Conservation (phyloP, 345 rosid species). For the Salix brachista region DNA sequence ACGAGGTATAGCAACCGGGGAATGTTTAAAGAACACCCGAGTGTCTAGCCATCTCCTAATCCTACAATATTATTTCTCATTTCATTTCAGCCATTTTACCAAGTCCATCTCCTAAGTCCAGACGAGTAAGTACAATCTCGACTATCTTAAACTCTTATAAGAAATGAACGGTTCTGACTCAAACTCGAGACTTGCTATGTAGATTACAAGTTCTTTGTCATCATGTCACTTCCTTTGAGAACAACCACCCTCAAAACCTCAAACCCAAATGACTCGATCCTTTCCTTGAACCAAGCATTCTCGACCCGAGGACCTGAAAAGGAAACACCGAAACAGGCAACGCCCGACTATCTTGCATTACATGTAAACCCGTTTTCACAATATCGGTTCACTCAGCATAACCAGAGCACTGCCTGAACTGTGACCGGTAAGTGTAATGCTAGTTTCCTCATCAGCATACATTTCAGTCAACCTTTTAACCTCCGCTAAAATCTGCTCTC, state of each 20-base stretch:
- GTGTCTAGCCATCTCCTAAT: too few relatives aligned
- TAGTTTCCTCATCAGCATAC: slow-evolving; percentile 46
- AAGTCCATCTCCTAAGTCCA: too few relatives aligned
- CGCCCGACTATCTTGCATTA: slow-evolving; percentile 28
- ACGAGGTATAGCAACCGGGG: too few relatives aligned
- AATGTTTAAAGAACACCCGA: too few relatives aligned
- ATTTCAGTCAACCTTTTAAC: slow-evolving; percentile 45
- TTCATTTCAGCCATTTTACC: too few relatives aligned
- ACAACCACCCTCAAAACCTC: slow-evolving; percentile 64
- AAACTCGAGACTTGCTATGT: rapidly evolving
- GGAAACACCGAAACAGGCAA: slow-evolving; percentile 54
- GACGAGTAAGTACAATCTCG: too few relatives aligned
- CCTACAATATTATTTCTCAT: too few relatives aligned
- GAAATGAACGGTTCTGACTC: rapidly evolving
- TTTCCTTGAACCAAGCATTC: slow-evolving; percentile 57
- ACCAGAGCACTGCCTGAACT: slow-evolving; percentile 82
- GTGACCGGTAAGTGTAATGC: slow-evolving; percentile 80
- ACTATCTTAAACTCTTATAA: rapidly evolving
- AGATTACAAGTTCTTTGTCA: too few relatives aligned
- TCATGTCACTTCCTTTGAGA: too few relatives aligned
- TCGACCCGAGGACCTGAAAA: slow-evolving; percentile 82
- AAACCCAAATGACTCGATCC: slow-evolving; percentile 51
- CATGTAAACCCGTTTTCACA: slow-evolving; percentile 54
- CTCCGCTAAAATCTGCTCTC: slow-evolving; percentile 65
- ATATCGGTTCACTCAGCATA: slow-evolving; percentile 68